Conservation (phyloP, 352 stramenopile genomes). For the Globisporangium middletonii region DNA sequence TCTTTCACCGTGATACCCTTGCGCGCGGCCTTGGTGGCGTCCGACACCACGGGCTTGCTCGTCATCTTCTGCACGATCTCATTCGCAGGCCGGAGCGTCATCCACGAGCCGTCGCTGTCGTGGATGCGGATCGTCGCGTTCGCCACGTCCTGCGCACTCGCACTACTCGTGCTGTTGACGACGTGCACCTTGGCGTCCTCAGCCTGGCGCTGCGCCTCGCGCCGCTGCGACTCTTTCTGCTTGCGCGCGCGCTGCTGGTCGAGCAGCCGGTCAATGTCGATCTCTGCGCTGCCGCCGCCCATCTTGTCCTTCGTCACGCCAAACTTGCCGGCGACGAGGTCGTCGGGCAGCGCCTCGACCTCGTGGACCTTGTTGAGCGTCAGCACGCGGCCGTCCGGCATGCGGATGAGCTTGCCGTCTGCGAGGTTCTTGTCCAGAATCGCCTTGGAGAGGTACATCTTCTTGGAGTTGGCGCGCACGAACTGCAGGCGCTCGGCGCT, state of each 20-base stretch:
- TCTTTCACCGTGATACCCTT: slow-evolving; percentile 83
- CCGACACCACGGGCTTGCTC: slow-evolving; percentile 52
- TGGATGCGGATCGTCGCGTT: slow-evolving; percentile 79
- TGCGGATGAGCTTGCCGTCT: slow-evolving; percentile 64
- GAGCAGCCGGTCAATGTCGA: slow-evolving; percentile 71
- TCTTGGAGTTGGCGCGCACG: slow-evolving; percentile 76
- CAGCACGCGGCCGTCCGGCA: slow-evolving; percentile 74
- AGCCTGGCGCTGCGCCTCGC: slow-evolving; percentile 17
- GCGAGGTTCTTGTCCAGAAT: slow-evolving; percentile 80
- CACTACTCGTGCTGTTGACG: slow-evolving; percentile 12
- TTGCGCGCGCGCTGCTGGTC: slow-evolving; percentile 62
- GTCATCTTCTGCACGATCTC: slow-evolving; percentile 80
- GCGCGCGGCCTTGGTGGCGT: slow-evolving; percentile 60
- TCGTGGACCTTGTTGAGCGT: slow-evolving; percentile 83
- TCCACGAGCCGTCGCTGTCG: slow-evolving; percentile 81
- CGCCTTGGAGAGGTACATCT: slow-evolving; percentile 79
- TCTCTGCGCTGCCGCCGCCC: slow-evolving; percentile 35
- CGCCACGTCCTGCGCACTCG: slow-evolving; percentile 43
- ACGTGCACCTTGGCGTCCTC: slow-evolving; percentile 56
- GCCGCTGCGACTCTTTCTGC: slow-evolving; percentile 35
- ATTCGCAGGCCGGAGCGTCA: slow-evolving; percentile 66
- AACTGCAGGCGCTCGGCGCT: slow-evolving; percentile 79
- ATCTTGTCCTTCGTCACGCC: slow-evolving; percentile 24
- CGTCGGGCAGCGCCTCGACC: slow-evolving; percentile 75
- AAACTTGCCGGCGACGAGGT: slow-evolving; percentile 46